A percentile compares a stretch with the other conserved stretches of the same genome.
Evolutionary conservation across 2,329 filamentous ascomycete species (phyloP).

Genomic region (Thelonectria blattea): DNA sequence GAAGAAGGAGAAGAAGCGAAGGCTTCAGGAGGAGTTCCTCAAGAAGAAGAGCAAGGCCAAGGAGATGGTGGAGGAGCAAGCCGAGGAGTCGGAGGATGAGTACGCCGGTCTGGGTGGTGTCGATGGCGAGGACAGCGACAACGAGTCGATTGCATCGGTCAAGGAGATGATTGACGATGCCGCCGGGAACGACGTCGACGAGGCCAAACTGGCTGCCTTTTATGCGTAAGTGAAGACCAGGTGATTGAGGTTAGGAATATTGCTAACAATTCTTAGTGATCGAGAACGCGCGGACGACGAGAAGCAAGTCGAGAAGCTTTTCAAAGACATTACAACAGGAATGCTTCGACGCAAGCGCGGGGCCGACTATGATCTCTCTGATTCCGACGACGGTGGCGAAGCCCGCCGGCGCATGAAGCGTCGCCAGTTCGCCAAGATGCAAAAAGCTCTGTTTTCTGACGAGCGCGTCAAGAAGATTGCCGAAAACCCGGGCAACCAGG

Average conservation of each 20-base stretch:
- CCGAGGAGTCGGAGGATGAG: slow-evolving; percentile 97
- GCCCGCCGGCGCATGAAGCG: slow-evolving; percentile 81
- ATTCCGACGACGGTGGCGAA: slow-evolving; percentile 88
- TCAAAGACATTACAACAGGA: slow-evolving; percentile 91
- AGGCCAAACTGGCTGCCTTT: slow-evolving; percentile 81
- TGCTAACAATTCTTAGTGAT: slow-evolving; percentile 59
- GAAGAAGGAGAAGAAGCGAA: slow-evolving; percentile 60
- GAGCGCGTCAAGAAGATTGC: slow-evolving; percentile 91
- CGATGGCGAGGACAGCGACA: slow-evolving; percentile 85
- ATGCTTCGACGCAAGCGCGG: slow-evolving; percentile 84
- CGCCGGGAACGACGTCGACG: slow-evolving; percentile 76
- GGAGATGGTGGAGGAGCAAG: slow-evolving; percentile 88
- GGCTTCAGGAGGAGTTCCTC: slow-evolving; percentile 67
- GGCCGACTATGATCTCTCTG: slow-evolving; percentile 82
- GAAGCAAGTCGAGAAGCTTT: slow-evolving; percentile 86
- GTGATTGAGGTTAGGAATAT: background rate
- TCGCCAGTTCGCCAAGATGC: slow-evolving; percentile 88
- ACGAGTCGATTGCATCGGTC: slow-evolving; percentile 72
- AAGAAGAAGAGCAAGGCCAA: slow-evolving; percentile 87
- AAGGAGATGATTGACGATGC: slow-evolving; percentile 92
- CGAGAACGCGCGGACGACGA: slow-evolving; percentile 82
- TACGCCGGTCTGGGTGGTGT: slow-evolving; percentile 92
- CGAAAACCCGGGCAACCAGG: slow-evolving; percentile 84
- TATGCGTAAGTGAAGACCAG: slow-evolving; percentile 74
- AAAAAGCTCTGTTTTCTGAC: slow-evolving; percentile 84